Evolutionary conservation across 495 filamentous ascomycete genomes (phyloP), one percentile per base, ranked within the genome.

Genomic region (Entonaema liquescens): DNA sequence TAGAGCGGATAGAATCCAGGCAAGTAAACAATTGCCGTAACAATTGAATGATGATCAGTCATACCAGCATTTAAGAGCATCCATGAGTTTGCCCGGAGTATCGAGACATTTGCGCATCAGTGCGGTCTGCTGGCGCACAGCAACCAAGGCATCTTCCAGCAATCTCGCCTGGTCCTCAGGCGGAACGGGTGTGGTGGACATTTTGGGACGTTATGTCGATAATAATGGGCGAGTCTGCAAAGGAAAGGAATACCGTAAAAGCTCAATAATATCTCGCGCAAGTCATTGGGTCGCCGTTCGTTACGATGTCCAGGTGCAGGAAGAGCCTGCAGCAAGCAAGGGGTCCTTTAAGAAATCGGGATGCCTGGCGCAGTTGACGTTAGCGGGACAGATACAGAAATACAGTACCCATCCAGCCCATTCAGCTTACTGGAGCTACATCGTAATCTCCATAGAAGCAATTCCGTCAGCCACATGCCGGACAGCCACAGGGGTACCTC

Each of bases 1-100:
- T 9, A 52, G 19, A 38, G 23, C 2, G 15, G 15, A 47, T 5
- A 42, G 44, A 33, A 56, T 15, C 8, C 5, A 12, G 29, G 42
- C 38, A 12, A 25, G 29, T 7, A 8, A 38, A 19, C 25, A 53
- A 6, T 8, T 56, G 13, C 21, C 8, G 40, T 42, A 36, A 29
- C 7, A 65, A 68, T 52, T 59, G 13, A 11, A 28, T 6, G 5
- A 26, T 25, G 59, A 40, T 11, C 29, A 54, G 35, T 80, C 89
- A 19, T 81, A 98, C 95, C 95, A 95, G 93, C 95, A 98, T 81
- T 99, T 99, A 72, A 99, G 88, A 76, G 95, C 95, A 86, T 99
- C 95, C 95, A 99, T 99, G 67, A 99, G 89, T 88, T 99, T 99
- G 52, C 95, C 95, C 4, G 96, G 95, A 8, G 94, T 95, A 78